Evolutionary conservation across 2,329 filamentous ascomycete species (phyloP), one percentile per base, ranked within the genome.

Genomic region (Venturia effusa): DNA sequence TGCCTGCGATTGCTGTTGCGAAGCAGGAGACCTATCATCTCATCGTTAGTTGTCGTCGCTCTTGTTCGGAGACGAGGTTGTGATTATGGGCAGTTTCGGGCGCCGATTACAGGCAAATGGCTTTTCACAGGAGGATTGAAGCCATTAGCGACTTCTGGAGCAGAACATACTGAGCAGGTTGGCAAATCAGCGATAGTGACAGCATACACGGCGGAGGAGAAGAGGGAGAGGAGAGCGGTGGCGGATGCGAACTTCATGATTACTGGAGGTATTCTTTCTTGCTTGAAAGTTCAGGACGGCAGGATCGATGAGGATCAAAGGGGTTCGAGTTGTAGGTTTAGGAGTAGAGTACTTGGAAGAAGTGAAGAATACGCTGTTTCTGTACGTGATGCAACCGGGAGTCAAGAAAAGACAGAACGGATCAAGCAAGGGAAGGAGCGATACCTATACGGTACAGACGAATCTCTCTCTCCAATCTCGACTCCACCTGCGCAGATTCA

Each of bases 21-120:
- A 83, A 74, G 74, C 82, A 85, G 63, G 74, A 66, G 45, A 78
- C 69, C 78, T 81, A 24, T 48, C 10, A 22, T 5, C n/a, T 27
- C 13, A n/a, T 51, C 15, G 34, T 55, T 59, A 63, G 30, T n/a
- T 22, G 4, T 59, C n/a, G n/a, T 30, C 2, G 8, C 13, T 34
- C 6, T 34, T n/a, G 7, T 59, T 6, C 7, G 19, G 17, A 30
- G 40, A 1, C 5, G 48, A 11, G 27, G 61, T 4, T n/a, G 27
- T 48, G 22, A 43, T 48, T 22, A 15, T 17, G 51, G 4, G 22
- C 15, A 34, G 30, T 34, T 34, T 34, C 27, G 1, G 27, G 30
- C 5, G 10, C 1, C 45, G 22, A 57, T n/a, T 24, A 19, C 32
- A 0, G 48, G 11, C 24, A n/a, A 19, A 11, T n/a, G 1, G 7